Evolutionary conservation across 306 rosid genomes (phyloP).

Genomic region (Boehmeria nivea): DNA sequence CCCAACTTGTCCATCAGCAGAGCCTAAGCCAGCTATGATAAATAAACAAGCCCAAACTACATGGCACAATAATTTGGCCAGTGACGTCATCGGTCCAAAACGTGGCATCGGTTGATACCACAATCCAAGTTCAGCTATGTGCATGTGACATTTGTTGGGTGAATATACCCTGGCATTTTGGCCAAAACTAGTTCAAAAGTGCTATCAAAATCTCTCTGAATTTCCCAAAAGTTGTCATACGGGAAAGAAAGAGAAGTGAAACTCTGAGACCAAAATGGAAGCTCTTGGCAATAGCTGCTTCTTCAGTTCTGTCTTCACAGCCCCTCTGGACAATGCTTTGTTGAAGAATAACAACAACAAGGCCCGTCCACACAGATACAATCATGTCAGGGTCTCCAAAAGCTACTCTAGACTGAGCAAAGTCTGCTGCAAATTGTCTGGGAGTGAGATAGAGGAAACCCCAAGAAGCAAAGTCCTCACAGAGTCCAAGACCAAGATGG

Average conservation of each 20-base stretch:
- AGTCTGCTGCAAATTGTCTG: conserved; percentile 48
- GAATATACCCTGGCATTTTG: conserved; percentile 20
- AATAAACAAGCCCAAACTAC: no score
- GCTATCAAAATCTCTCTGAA: no score
- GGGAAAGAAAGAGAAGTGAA: conserved; percentile 3
- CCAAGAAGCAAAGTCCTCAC: conserved; percentile 26
- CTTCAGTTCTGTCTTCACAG: conserved; percentile 30
- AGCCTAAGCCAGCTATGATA: no score
- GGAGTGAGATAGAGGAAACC: conserved; percentile 46
- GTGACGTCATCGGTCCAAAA: not conserved
- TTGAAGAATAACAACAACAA: conserved; percentile 24
- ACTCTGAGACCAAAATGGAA: conserved; percentile 29
- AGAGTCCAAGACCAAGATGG: conserved; percentile 48
- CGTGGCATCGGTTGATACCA: conserved; percentile 2
- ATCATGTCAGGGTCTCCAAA: conserved; percentile 14
- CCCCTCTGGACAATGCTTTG: conserved; percentile 23
- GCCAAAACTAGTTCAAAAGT: no score
- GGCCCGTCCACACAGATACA: conserved; percentile 11
- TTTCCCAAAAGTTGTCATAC: not conserved
- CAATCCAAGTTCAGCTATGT: not conserved
- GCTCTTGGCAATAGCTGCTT: conserved; percentile 21
- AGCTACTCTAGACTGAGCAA: conserved; percentile 17
- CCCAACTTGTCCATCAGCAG: no score
- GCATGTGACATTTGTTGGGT: not conserved
- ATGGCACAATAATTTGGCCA: no score